These are phyloP conservation scores for Cryomyces minteri DNA, from an alignment of 495 filamentous ascomycete genomes.

Conservation along the genomic window DNA sequence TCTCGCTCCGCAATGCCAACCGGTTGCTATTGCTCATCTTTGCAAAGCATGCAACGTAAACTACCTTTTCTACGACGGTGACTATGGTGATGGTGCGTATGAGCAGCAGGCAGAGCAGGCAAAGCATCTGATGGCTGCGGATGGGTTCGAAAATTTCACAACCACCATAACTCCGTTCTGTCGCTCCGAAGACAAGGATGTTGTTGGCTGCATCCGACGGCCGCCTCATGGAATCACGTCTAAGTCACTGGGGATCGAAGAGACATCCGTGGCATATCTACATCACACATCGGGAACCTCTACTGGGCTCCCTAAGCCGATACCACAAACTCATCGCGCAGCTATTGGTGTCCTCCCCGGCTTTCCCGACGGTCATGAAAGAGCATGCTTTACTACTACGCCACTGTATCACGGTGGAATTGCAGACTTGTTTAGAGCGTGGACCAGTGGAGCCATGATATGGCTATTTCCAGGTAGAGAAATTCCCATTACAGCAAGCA, in stretches of 20 bases:
- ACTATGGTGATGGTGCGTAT: constrained; percentile 5
- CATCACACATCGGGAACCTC: constrained; percentile 30
- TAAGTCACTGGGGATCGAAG: background rate
- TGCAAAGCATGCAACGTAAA: constrained; percentile 20
- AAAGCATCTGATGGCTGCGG: background rate
- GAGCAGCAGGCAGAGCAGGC: background rate
- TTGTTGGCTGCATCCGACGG: background rate
- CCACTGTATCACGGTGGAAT: constrained; percentile 41
- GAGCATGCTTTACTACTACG: constrained; percentile 40
- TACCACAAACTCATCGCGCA: constrained; percentile 29
- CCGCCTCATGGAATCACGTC: background rate
- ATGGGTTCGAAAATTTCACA: background rate
- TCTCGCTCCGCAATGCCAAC: constrained; percentile 34
- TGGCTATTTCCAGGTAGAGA: constrained; percentile 34
- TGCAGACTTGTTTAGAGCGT: constrained; percentile 37
- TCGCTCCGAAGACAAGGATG: too few relatives aligned
- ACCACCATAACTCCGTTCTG: background rate
- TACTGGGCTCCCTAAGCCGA: constrained; percentile 33
- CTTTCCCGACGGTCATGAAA: constrained; percentile 9
- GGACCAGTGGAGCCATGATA: constrained; percentile 29
- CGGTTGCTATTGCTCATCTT: constrained; percentile 25
- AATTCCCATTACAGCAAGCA: constrained; percentile 28
- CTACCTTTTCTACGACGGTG: constrained; percentile 20
- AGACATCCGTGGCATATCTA: constrained; percentile 12
- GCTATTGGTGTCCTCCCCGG: constrained; percentile 30